Conservation (phyloP, 2,329 filamentous ascomycete species). For the Fusarium paranaense region DNA sequence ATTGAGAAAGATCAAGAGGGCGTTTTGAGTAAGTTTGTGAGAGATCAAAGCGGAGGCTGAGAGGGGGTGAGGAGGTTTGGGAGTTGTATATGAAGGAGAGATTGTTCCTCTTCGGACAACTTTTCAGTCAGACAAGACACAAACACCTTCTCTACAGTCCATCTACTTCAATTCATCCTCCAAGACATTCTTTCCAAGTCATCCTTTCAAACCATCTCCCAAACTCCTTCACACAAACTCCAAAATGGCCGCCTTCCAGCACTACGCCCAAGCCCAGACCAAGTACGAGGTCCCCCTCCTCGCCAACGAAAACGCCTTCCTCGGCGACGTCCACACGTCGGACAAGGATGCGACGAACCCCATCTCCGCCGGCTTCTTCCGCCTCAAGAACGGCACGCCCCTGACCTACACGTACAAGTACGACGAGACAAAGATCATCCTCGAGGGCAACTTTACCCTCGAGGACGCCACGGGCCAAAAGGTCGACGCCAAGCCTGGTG, state of each 20-base stretch:
- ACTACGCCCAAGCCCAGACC: conserved; percentile 69
- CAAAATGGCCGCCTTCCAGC: conserved; percentile 57
- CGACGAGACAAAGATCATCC: conserved; percentile 80
- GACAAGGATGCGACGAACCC: conserved; percentile 68
- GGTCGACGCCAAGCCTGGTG: conserved; percentile 69
- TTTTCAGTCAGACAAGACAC: neutral
- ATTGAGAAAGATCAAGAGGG: neutral
- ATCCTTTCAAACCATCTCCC: neutral
- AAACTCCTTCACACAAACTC: neutral
- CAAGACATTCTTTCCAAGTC: too few species aligned
- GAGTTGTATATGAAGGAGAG: conserved; percentile 25
- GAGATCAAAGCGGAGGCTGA: neutral
- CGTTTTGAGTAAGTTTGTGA: neutral
- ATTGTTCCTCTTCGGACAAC: conserved; percentile 1
- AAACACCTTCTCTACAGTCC: neutral
- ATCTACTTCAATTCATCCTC: neutral
- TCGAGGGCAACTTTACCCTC: conserved; percentile 75
- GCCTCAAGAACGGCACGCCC: conserved; percentile 74
- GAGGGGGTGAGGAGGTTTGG: neutral
- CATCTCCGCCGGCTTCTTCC: conserved; percentile 73
- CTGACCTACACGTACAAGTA: conserved; percentile 77
- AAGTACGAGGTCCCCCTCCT: conserved; percentile 73
- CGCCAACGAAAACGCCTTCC: conserved; percentile 75
- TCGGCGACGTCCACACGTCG: conserved; percentile 71
- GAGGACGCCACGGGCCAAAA: conserved; percentile 70